Percentiles rank a stretch among this genome's conserved stretches.
These are phyloP conservation scores for Acer yangbiense DNA, from an alignment of 345 rosid species.

Conservation along the genomic window DNA sequence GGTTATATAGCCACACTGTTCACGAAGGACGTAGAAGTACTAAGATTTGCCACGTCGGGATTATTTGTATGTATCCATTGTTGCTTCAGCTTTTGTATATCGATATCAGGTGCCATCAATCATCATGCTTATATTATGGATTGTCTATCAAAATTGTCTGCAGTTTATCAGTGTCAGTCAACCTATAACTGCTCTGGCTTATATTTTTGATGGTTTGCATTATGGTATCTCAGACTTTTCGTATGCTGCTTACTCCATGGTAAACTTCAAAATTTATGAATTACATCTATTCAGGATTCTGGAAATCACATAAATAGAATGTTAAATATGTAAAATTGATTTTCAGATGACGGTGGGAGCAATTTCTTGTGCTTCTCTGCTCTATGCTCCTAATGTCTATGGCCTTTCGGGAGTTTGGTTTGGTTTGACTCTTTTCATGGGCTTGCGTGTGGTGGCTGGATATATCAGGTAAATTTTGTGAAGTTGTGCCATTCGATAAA, in stretches of 20 bases:
- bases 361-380: slow-evolving; percentile 36
- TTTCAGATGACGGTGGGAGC: slow-evolving; percentile 41
- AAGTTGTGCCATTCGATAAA: not conserved
- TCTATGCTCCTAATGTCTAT: slow-evolving; percentile 28
- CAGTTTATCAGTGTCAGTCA: slow-evolving; percentile 45
- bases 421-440: slow-evolving; percentile 50
- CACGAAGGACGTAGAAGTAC: slow-evolving; percentile 40
- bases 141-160: not conserved
- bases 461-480: slow-evolving; percentile 30
- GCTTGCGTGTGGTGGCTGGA: slow-evolving; percentile 45
- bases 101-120: not conserved
- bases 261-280: slow-evolving; percentile 10
- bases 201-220: slow-evolving; percentile 51
- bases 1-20: slow-evolving; percentile 39
- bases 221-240: slow-evolving; percentile 51
- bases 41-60: slow-evolving; percentile 34
- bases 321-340: not conserved
- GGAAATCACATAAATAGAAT: not conserved
- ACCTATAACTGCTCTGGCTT: slow-evolving; percentile 48
- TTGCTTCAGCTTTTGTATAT: not conserved
- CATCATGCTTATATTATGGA: not conserved
- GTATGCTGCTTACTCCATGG: slow-evolving; percentile 53
- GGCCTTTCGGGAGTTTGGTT: slow-evolving; percentile 56
- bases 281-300: not conserved
- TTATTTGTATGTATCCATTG: slow-evolving; percentile 27